phyloP scores from a whole-genome alignment of 2,329 filamentous ascomycete species.

The Talaromyces sp. region DNA sequence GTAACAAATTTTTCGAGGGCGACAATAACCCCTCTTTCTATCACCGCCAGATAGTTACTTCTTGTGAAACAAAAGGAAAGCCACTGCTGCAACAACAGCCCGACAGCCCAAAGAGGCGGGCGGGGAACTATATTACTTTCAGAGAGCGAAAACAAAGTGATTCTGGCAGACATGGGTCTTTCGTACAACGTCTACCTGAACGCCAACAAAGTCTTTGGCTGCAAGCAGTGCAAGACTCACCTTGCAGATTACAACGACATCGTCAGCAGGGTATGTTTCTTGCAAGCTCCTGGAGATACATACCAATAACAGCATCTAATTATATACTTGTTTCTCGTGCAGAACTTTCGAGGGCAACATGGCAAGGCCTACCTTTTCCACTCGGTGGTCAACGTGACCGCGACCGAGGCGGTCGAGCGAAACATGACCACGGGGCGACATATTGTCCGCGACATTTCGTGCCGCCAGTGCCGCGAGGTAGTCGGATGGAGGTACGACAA shows the following conservation, averaged over 20 bases:
- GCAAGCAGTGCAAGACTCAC: slow-evolving; percentile 92
- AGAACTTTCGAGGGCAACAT: slow-evolving; percentile 98
- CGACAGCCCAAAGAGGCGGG: neutral
- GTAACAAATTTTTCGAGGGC: neutral
- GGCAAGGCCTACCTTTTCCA: slow-evolving; percentile 98
- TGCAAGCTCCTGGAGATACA: neutral
- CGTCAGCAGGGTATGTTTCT: slow-evolving; percentile 70
- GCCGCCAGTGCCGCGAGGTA: slow-evolving; percentile 82
- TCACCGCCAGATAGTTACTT: neutral
- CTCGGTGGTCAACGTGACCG: slow-evolving; percentile 82
- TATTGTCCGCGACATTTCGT: slow-evolving; percentile 87
- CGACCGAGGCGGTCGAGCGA: slow-evolving; percentile 78
- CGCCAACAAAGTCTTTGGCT: slow-evolving; percentile 82
- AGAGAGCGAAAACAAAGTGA: neutral
- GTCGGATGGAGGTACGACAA: slow-evolving; percentile 99
- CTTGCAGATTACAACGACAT: slow-evolving; percentile 94
- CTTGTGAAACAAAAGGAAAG: neutral
- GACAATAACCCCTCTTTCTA: neutral
- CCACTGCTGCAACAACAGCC: neutral
- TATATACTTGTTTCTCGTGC: neutral
- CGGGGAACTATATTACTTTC: neutral
- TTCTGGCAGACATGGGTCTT: slow-evolving; percentile 64
- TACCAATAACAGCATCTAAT: neutral
- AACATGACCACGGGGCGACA: slow-evolving; percentile 98
- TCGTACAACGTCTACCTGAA: slow-evolving; percentile 88